Conservation (phyloP, 176 grass and related monocot species). For the Guadua angustifolia region DNA sequence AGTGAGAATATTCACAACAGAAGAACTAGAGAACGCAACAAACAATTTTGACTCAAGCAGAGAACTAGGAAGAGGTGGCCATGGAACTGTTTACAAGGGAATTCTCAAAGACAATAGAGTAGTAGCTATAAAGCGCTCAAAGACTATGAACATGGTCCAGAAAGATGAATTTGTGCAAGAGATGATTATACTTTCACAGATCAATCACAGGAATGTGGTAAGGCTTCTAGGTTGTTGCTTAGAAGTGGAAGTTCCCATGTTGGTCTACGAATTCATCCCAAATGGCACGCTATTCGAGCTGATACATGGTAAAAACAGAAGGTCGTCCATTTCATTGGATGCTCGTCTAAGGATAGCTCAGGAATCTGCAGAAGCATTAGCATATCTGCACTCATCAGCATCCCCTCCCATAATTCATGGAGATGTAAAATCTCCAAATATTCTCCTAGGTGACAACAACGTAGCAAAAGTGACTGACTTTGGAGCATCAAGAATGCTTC, state of each 20-base stretch:
- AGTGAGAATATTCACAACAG: slow-evolving; percentile 31
- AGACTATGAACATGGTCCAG: slow-evolving; percentile 38
- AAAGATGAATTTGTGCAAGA: slow-evolving; percentile 50
- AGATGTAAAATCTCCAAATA: not conserved
- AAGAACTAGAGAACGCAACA: slow-evolving; percentile 29
- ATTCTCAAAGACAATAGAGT: slow-evolving; percentile 36
- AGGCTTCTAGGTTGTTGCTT: slow-evolving; percentile 33
- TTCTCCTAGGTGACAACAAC: not conserved
- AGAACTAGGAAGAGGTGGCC: slow-evolving; percentile 36
- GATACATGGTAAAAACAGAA: not conserved
- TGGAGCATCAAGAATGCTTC: not conserved
- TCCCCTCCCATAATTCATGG: not conserved
- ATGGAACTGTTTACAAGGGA: slow-evolving; percentile 45
- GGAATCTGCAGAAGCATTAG: not conserved
- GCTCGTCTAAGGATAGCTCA: not conserved
- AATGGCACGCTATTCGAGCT: not conserved
- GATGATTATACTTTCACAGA: slow-evolving; percentile 47
- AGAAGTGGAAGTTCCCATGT: slow-evolving; percentile 37
- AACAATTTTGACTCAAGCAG: slow-evolving; percentile 38
- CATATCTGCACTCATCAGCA: not conserved
- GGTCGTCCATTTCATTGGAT: not conserved
- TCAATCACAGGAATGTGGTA: slow-evolving; percentile 34
- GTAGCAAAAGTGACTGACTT: not conserved
- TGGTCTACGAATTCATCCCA: slow-evolving; percentile 40
- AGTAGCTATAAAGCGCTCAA: slow-evolving; percentile 46